Percentiles rank a stretch among this genome's conserved stretches.
phyloP scores from a whole-genome alignment of 2,329 filamentous ascomycete species.

The Cryphonectria parasitica region DNA sequence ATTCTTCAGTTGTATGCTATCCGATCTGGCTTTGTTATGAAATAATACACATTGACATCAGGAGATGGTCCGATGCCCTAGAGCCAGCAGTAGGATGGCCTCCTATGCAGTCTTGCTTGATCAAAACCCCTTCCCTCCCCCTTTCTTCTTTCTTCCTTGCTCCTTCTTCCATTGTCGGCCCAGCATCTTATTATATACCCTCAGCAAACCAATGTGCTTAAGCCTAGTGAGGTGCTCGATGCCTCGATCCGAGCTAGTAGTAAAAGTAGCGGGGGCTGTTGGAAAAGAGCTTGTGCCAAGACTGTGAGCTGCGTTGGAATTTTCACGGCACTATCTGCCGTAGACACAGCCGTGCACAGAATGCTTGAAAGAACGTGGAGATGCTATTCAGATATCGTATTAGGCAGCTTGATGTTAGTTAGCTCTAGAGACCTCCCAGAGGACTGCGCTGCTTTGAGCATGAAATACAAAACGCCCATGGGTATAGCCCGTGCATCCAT shows the following conservation, averaged over 20 bases:
- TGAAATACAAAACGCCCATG: not conserved
- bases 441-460: not conserved
- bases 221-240: not conserved
- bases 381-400: not conserved
- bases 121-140: not conserved
- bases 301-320: not conserved
- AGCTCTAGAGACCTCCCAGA: not conserved
- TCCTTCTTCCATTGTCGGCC: not conserved
- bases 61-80: not conserved
- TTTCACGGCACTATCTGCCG: not conserved
- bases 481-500: constrained; percentile 16
- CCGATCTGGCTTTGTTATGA: not conserved
- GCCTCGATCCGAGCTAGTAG: not conserved
- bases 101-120: not conserved
- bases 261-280: not conserved
- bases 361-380: not conserved
- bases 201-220: not conserved
- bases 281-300: not conserved
- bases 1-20: not conserved
- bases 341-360: not conserved
- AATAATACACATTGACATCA: not conserved
- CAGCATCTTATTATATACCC: not conserved
- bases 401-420: not conserved
- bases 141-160: not conserved
- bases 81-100: not conserved